A percentile compares a stretch with the other conserved stretches of the same genome.
These are phyloP conservation scores for Polychytrium aggregatum DNA, from an alignment of 192 early-diverging fungal genomes.

Conservation along the genomic window DNA sequence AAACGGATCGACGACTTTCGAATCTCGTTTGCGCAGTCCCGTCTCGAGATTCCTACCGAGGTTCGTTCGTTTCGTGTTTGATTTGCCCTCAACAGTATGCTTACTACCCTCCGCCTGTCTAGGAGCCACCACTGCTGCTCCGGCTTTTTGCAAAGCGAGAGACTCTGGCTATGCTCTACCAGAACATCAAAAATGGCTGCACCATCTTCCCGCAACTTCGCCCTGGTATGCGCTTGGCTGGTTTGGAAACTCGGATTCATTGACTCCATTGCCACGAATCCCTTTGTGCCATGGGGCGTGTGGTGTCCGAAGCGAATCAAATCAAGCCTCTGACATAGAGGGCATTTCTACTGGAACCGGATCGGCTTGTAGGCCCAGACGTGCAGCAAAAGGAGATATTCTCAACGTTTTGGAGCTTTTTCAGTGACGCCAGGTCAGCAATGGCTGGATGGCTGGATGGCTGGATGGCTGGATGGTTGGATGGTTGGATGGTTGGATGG, in stretches of 20 bases:
- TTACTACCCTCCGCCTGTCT: no score
- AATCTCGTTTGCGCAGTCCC: conserved; percentile 37
- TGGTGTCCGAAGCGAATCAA: no score
- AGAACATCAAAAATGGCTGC: conserved; percentile 47
- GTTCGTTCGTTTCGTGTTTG: no score
- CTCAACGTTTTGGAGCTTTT: conserved; percentile 40
- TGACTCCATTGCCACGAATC: no score
- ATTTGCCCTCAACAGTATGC: no score
- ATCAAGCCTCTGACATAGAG: no score
- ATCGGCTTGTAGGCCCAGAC: conserved; percentile 45
- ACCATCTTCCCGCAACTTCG: conserved; percentile 48
- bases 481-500: not conserved
- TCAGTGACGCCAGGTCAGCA: conserved; percentile 33
- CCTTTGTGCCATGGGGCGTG: no score
- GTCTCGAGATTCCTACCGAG: conserved; percentile 49
- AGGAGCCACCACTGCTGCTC: conserved; percentile 47
- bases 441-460: not conserved
- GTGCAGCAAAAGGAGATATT: conserved; percentile 47
- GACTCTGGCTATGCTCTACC: conserved; percentile 47
- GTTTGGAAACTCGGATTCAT: no score
- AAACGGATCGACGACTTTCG: conserved; percentile 38
- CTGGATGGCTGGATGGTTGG: not conserved
- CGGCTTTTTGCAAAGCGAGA: conserved; percentile 52
- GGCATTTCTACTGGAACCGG: no score
- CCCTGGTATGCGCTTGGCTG: no score